These are phyloP conservation scores for Aspergillus sp. DNA, from an alignment of 2,329 filamentous ascomycete genomes.

Conservation along the genomic window DNA sequence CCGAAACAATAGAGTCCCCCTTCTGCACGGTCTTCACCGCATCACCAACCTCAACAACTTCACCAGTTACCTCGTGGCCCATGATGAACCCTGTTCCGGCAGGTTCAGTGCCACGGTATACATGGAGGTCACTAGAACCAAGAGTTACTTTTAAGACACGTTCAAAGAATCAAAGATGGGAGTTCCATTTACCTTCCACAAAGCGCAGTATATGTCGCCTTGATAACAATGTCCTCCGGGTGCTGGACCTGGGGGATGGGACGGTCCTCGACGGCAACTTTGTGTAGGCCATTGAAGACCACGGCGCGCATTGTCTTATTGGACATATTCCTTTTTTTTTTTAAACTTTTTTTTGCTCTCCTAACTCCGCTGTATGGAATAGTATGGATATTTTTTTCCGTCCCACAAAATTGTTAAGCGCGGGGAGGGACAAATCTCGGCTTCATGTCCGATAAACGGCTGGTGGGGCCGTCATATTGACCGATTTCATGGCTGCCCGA, in stretches of 20 bases:
- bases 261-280: constrained; percentile 74
- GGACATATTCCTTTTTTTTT: constrained; percentile 23
- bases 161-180: not conserved
- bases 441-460: constrained; percentile 13
- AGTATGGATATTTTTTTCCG: not conserved
- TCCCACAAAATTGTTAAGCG: not conserved
- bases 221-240: constrained; percentile 75
- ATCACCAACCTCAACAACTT: constrained; percentile 66
- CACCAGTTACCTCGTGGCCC: constrained; percentile 83
- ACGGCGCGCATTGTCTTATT: constrained; percentile 74
- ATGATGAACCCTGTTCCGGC: constrained; percentile 64
- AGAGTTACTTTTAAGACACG: not conserved
- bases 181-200: constrained; percentile 69
- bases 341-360: too few species aligned
- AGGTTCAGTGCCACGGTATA: constrained; percentile 78
- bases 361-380: not conserved
- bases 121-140: constrained; percentile 71
- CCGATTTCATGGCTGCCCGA: not conserved
- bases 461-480: constrained; percentile 7
- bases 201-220: constrained; percentile 77
- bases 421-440: constrained; percentile 6
- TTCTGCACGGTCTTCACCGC: constrained; percentile 67
- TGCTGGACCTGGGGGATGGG: constrained; percentile 74
- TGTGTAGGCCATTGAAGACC: constrained; percentile 76
- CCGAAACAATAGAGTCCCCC: constrained; percentile 77